A percentile compares a stretch with the other conserved stretches of the same genome.
These are phyloP conservation scores for Viscum album DNA, from an alignment of 177 flowering plant genomes.

Conservation along the genomic window DNA sequence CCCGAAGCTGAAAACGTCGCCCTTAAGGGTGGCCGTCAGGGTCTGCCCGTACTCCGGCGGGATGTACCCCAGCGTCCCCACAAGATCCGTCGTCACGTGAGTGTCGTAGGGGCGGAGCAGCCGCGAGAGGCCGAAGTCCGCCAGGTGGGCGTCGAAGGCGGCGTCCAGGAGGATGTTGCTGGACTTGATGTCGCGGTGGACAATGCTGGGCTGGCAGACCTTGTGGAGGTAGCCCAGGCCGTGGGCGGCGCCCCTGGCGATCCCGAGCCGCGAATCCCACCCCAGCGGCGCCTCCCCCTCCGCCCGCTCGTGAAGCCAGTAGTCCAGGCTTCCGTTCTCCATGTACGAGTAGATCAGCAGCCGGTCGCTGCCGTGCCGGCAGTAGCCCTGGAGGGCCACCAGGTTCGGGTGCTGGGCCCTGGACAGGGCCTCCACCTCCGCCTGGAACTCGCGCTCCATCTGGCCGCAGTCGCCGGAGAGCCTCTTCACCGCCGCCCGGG, in stretches of 20 bases:
- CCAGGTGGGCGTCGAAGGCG: slow-evolving; percentile 61
- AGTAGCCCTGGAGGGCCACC: slow-evolving; percentile 71
- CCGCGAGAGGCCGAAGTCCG: slow-evolving; percentile 75
- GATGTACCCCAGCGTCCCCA: slow-evolving; percentile 69
- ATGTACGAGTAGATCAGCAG: slow-evolving; percentile 66
- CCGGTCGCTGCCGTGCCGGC: slow-evolving; percentile 48
- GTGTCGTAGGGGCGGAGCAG: slow-evolving; percentile 58
- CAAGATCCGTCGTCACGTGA: slow-evolving; percentile 70
- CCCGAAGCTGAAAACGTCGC: slow-evolving; percentile 73
- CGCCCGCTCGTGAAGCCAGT: slow-evolving; percentile 63
- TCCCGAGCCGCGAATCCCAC: slow-evolving; percentile 51
- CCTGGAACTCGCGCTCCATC: slow-evolving; percentile 80
- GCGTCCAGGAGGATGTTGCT: slow-evolving; percentile 70
- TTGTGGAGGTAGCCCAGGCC: slow-evolving; percentile 67
- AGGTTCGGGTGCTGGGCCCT: slow-evolving; percentile 75
- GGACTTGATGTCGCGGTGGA: slow-evolving; percentile 67
- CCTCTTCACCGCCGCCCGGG: slow-evolving; percentile 64
- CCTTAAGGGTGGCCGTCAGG: slow-evolving; percentile 53
- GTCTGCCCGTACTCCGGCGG: slow-evolving; percentile 76
- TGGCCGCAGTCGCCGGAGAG: slow-evolving; percentile 81
- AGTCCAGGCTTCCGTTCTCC: slow-evolving; percentile 83
- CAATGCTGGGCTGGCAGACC: slow-evolving; percentile 50
- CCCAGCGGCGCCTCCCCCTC: slow-evolving; percentile 38
- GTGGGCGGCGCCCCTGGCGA: slow-evolving; percentile 59
- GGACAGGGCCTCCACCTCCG: slow-evolving; percentile 84